These are phyloP conservation scores for Metschnikowia borealis DNA, from an alignment of 805 yeast genomes.

Conservation along the genomic window DNA sequence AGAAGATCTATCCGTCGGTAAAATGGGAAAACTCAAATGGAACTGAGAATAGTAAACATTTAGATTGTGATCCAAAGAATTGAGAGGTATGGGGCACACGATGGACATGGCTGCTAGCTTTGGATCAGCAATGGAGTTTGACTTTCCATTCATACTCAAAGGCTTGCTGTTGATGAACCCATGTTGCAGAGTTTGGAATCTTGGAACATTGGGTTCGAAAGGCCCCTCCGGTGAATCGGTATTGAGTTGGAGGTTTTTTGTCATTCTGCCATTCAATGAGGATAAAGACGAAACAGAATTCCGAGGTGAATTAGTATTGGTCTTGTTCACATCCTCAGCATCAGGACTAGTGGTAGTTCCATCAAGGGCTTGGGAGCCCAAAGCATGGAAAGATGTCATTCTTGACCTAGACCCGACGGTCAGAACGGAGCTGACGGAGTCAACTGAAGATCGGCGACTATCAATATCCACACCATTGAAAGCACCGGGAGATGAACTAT, in stretches of 20 bases:
- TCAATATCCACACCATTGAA: constrained; percentile 9
- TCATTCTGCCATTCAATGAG: constrained; percentile 17
- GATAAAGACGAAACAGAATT: constrained; percentile 18
- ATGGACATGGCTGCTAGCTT: neutral
- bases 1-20: constrained; percentile 32
- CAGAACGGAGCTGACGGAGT: constrained; percentile 47
- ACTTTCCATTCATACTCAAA: neutral
- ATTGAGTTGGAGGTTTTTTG: constrained; percentile 1
- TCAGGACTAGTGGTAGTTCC: constrained; percentile 9
- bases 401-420: constrained; percentile 32
- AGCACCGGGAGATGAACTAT: constrained; percentile 14
- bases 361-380: constrained; percentile 21
- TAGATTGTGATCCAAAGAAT: constrained; percentile 11
- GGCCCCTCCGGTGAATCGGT: neutral
- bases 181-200: neutral
- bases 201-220: neutral
- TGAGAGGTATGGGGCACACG: constrained; percentile 5
- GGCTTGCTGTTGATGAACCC: neutral
- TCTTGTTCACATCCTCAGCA: constrained; percentile 18
- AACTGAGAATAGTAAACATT: constrained; percentile 39
- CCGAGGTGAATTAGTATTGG: constrained; percentile 11
- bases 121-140: neutral
- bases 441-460: constrained; percentile 44
- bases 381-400: constrained; percentile 28
- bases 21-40: constrained; percentile 44